Evolutionary conservation across 1,284 basidiomycete species (phyloP).

Genomic region (Schizophyllum commune): DNA sequence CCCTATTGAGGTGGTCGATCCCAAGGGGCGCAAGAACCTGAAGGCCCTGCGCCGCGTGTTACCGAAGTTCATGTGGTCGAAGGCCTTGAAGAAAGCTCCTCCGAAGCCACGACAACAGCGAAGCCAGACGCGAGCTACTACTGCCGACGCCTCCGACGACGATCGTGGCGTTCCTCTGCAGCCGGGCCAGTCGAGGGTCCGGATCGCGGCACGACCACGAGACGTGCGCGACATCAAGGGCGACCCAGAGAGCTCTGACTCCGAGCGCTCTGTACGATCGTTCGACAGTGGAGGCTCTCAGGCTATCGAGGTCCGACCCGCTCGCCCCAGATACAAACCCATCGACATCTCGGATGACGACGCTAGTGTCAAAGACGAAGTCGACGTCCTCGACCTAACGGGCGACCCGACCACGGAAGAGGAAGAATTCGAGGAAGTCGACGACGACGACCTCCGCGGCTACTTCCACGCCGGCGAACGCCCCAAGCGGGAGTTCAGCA

Average conservation of each 20-base stretch:
- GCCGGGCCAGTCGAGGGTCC: slow-evolving; percentile 38
- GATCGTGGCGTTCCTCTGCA: slow-evolving; percentile 25
- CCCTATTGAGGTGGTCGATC: background rate
- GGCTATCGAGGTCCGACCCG: background rate
- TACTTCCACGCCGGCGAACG: slow-evolving; percentile 22
- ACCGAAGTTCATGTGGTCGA: slow-evolving; percentile 35
- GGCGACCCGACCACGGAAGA: slow-evolving; percentile 21
- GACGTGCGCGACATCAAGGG: slow-evolving; percentile 32
- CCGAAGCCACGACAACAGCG: slow-evolving; percentile 2
- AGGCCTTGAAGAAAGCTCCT: slow-evolving; percentile 15
- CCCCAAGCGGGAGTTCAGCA: slow-evolving; percentile 6
- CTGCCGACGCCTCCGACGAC: slow-evolving; percentile 20
- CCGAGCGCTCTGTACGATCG: slow-evolving; percentile 3
- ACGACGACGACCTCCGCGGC: slow-evolving; percentile 21
- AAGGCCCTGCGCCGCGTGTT: slow-evolving; percentile 34
- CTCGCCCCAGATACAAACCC: background rate
- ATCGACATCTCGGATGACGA: background rate
- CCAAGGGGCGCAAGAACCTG: slow-evolving; percentile 22
- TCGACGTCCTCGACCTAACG: slow-evolving; percentile 13
- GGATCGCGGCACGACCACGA: slow-evolving; percentile 20
- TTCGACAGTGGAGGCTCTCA: background rate
- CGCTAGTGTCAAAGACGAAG: slow-evolving; percentile 8
- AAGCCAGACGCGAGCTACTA: slow-evolving; percentile 12
- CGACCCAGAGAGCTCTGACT: slow-evolving; percentile 41
- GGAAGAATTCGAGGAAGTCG: slow-evolving; percentile 19